phyloP scores from a whole-genome alignment of 352 stramenopile species.

The Globisporangium apiculatum region DNA sequence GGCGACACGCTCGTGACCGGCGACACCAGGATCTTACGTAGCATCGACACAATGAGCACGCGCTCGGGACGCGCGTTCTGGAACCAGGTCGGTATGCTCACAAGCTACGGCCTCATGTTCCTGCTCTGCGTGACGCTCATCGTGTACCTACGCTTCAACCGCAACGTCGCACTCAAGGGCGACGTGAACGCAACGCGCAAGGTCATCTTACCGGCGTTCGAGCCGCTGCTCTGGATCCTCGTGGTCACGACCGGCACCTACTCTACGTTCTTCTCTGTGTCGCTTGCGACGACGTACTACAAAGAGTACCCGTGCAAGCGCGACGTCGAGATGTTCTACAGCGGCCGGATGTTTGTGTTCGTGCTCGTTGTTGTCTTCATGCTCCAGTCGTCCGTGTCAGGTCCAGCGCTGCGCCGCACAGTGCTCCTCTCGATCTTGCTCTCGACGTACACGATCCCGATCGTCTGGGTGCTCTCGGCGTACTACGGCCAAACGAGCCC shows the following conservation, averaged over 20 bases:
- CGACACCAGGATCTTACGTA: no score
- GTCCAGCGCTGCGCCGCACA: slow-evolving; percentile 23
- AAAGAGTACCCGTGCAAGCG: slow-evolving; percentile 4
- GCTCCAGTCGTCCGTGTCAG: slow-evolving; percentile 34
- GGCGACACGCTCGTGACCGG: no score
- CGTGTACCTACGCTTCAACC: slow-evolving; percentile 20
- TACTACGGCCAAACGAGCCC: neutral
- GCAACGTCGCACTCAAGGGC: slow-evolving; percentile 15
- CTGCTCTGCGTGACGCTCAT: slow-evolving; percentile 13
- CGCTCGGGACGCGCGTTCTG: no score
- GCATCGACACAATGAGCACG: no score
- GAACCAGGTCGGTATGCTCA: neutral
- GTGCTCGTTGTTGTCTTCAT: slow-evolving; percentile 35
- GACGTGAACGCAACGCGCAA: slow-evolving; percentile 19
- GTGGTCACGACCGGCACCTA: slow-evolving; percentile 10
- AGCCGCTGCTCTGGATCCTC: slow-evolving; percentile 39
- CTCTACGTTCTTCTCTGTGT: slow-evolving; percentile 8
- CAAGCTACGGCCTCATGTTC: slow-evolving; percentile 2
- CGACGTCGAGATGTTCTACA: slow-evolving; percentile 18
- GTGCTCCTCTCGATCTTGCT: slow-evolving; percentile 26
- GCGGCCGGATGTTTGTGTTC: slow-evolving; percentile 27
- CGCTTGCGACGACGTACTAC: slow-evolving; percentile 10
- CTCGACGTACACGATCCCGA: slow-evolving; percentile 20
- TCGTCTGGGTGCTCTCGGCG: slow-evolving; percentile 9
- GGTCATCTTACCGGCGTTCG: slow-evolving; percentile 34